Base-by-base conservation (phyloP, 163 green algal species). In the Prototheca cutis region DNA sequence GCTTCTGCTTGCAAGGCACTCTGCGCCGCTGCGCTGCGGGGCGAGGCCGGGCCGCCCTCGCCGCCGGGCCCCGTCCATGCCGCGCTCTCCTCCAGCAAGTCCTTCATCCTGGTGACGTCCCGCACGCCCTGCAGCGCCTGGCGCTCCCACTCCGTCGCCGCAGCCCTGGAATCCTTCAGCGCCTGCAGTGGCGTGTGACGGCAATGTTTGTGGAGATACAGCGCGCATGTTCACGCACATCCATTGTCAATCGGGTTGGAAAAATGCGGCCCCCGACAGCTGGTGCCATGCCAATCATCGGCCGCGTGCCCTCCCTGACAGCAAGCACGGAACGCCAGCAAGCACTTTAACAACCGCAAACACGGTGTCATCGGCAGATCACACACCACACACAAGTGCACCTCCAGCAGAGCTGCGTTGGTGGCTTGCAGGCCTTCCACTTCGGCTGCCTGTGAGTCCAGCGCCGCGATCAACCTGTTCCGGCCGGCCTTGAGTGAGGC, bases 361-460 rank as follows among this genome's bases (percentile, higher is more conserved):
- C n/a, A n/a, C n/a, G n/a, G n/a, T n/a, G n/a, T n/a, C n/a, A n/a
- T n/a, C n/a, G n/a, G n/a, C n/a, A n/a, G n/a, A n/a, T n/a, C n/a
- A n/a, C n/a, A n/a, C n/a, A n/a, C n/a, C n/a, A n/a, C n/a, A n/a
- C n/a, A n/a, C n/a, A n/a, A n/a, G n/a, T n/a, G 7, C 55, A 65
- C 65, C 54, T 73, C 42, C 31, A 40, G 39, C 23, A 73, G 48
- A n/a, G 67, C 67, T 2, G 28, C 58, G 51, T 73, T 70, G 40
- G 65, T 59, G 1, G 19, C 42, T 0, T 42, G 27, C 48, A 71
- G 36, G 33, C 73, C 61, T 59, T 88, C 82, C 21, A 80, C 55
- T 53, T 88, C 82, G 5, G 76, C 67, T 28, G 75, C 79, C 59
- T 88, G 81, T 53, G 53, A 59, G 59, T 88, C 82, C 48, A 89